Evolutionary conservation across 2,329 filamentous ascomycete genomes (phyloP).

Genomic region (Colletotrichum falcatum): DNA sequence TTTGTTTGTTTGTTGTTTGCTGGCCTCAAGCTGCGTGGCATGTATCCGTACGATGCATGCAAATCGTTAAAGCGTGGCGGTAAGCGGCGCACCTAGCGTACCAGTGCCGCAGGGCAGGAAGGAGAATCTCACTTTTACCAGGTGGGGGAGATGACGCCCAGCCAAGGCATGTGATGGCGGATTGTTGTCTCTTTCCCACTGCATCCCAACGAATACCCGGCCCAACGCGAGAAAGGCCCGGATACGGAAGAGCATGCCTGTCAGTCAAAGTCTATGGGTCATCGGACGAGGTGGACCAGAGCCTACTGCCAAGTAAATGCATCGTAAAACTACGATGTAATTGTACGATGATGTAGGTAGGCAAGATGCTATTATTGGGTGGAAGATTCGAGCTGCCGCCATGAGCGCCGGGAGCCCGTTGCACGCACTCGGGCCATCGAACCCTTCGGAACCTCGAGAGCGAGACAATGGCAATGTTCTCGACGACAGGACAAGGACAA

Average conservation of each 20-base stretch:
- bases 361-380: background rate
- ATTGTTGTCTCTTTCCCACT: background rate
- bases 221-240: background rate
- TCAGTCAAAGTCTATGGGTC: constrained; percentile 1
- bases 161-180: background rate
- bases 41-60: too few species aligned
- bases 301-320: too few species aligned
- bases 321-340: background rate
- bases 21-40: background rate
- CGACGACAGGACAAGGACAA: background rate
- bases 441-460: background rate
- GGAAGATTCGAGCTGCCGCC: background rate
- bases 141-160: background rate
- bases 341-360: too few species aligned
- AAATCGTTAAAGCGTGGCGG: constrained; percentile 1
- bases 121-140: background rate
- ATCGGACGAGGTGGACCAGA: constrained; percentile 19
- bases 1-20: constrained; percentile 5
- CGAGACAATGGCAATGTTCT: background rate
- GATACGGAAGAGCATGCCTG: background rate
- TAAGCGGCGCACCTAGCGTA: constrained; percentile 25
- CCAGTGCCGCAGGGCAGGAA: constrained; percentile 8
- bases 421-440: background rate
- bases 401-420: background rate
- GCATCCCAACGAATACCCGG: constrained; percentile 10